phyloP scores from a whole-genome alignment of 441 rosid species.

The Aquilaria agallochum region DNA sequence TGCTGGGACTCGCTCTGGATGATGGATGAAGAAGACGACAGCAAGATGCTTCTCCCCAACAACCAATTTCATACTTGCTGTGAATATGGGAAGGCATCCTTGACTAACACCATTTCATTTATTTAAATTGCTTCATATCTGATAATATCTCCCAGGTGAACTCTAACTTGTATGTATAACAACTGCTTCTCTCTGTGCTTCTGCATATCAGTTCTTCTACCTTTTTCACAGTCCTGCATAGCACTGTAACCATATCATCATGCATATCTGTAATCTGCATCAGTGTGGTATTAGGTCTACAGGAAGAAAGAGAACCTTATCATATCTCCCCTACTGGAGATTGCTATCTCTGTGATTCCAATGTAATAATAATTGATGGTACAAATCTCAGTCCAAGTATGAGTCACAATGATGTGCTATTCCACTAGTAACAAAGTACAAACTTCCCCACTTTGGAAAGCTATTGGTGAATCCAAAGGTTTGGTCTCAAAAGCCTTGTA shows the following conservation, averaged over 20 bases:
- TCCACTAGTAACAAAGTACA: too few species aligned
- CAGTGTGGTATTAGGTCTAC: conserved; percentile 40
- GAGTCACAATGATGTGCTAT: too few species aligned
- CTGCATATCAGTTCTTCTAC: too few species aligned
- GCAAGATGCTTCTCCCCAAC: conserved; percentile 41
- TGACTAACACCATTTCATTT: conserved; percentile 54
- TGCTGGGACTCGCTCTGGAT: conserved; percentile 60
- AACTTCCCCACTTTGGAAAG: too few species aligned
- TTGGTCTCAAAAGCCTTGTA: too few species aligned
- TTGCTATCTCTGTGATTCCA: conserved; percentile 23
- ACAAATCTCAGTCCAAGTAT: too few species aligned
- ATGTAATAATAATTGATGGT: conserved; percentile 27
- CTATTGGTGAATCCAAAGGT: too few species aligned
- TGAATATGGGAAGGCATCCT: conserved; percentile 31
- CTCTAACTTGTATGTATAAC: conserved; percentile 29
- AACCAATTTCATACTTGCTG: conserved; percentile 35
- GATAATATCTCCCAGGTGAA: conserved; percentile 26
- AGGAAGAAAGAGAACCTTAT: conserved; percentile 26
- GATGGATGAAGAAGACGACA: conserved; percentile 54
- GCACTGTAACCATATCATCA: conserved; percentile 38
- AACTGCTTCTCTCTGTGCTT: too few species aligned
- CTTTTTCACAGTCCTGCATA: conserved; percentile 10
- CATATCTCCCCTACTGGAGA: conserved; percentile 28
- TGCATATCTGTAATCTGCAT: conserved; percentile 24
- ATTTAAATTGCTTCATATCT: conserved; percentile 44